A percentile compares a stretch with the other conserved stretches of the same genome.
Evolutionary conservation across 208 protist species (phyloP).

Genomic region (Wallacemonas collosoma): DNA sequence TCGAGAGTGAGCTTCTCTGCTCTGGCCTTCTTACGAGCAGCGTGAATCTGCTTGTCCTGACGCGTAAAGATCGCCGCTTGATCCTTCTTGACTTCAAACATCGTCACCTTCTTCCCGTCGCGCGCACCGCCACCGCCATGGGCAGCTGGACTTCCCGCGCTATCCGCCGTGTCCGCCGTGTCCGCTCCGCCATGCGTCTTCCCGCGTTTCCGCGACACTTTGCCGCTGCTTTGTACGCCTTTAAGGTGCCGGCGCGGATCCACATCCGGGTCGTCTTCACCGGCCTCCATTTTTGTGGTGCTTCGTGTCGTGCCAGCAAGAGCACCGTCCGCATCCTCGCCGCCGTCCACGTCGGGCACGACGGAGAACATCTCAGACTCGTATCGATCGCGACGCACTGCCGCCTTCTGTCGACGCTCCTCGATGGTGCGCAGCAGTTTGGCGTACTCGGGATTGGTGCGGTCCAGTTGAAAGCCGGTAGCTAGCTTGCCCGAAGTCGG

Average conservation of each 20-base stretch:
- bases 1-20: slow-evolving; percentile 75
- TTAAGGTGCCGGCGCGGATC: slow-evolving; percentile 62
- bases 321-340: slow-evolving; percentile 18
- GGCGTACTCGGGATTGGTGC: slow-evolving; percentile 77
- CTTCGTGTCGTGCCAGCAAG: neutral
- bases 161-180: slow-evolving; percentile 10
- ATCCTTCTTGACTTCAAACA: slow-evolving; percentile 72
- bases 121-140: slow-evolving; percentile 17
- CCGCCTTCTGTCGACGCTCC: slow-evolving; percentile 70
- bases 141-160: slow-evolving; percentile 12
- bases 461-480: slow-evolving; percentile 71
- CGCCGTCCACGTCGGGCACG: slow-evolving; percentile 52
- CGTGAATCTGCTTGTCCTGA: slow-evolving; percentile 78
- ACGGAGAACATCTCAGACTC: slow-evolving; percentile 80
- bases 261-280: slow-evolving; percentile 31
- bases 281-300: neutral
- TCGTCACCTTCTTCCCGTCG: slow-evolving; percentile 48
- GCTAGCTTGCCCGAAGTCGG: slow-evolving; percentile 32
- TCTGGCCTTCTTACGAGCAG: slow-evolving; percentile 64
- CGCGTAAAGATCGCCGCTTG: slow-evolving; percentile 52
- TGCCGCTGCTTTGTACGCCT: slow-evolving; percentile 81
- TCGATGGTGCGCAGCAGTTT: slow-evolving; percentile 82
- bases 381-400: slow-evolving; percentile 63
- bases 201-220: slow-evolving; percentile 23
- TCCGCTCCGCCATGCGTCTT: slow-evolving; percentile 9